Base-by-base conservation (phyloP, 345 rosid genomes). In the Bretschneidera sinensis region DNA sequence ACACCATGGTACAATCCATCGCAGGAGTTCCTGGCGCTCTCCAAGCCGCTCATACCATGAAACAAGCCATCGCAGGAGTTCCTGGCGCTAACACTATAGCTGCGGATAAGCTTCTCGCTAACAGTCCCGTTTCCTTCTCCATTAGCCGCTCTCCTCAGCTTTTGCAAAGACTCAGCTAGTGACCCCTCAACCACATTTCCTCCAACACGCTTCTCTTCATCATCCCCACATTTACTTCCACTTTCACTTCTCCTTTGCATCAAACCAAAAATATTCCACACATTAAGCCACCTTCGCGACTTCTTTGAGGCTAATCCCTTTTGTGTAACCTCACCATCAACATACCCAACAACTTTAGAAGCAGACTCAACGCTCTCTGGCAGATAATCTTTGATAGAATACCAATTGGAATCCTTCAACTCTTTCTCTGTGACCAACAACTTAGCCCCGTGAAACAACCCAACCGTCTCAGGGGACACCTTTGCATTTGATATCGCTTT, bases 251-350 rank as follows among this genome's bases (percentile, higher is more conserved):
- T 71, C 77, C 81, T 73, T 61, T 74, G 86, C 19, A 80, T 83
- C 52, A 88, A 55, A 25, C 95, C 95, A 91, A 89, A 88, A 24
- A 88, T 61, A 35, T 68, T 90, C 92, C 83, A 86, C 9, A 74
- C 79, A 59, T 75, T 82, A 16, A 78, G 71, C 88, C 88, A 77
- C 54, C 74, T 68, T 25, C 59, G 61, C 19, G 76, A 58, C 75
- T 83, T 87, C 79, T 71, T 82, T 22, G 39, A 39, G 35, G 31
- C 67, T 56, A 73, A 59, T 21, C 71, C 79, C 28, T 68, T 83
- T 22, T 61, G 53, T 48, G 60, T 66, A 55, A 51, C 69, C 58
- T 58, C 86, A 18, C 76, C 67, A 69, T 74, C 79, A 65, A 69
- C 79, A 31, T 72, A 68, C 61, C 70, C 77, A 58, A 69, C 85